phyloP scores from a whole-genome alignment of 2,329 filamentous ascomycete genomes.

The Neonectria punicea region DNA sequence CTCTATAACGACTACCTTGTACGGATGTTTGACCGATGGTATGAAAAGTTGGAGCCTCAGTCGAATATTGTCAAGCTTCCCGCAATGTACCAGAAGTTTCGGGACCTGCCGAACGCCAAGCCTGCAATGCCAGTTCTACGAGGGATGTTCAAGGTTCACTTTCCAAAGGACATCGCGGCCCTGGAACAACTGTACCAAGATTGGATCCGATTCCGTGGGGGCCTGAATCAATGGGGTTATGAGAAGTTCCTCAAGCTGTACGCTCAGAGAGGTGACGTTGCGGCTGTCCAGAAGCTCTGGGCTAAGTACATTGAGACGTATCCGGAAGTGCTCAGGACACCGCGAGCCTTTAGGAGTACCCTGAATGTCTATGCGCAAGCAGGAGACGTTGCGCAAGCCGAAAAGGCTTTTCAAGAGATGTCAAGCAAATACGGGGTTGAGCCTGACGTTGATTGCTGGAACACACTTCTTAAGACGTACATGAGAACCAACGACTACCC shows the following conservation, averaged over 20 bases:
- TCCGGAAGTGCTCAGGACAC: slow-evolving; percentile 46
- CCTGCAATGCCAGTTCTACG: slow-evolving; percentile 54
- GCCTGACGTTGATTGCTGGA: slow-evolving; percentile 75
- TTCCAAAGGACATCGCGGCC: slow-evolving; percentile 50
- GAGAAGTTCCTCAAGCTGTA: slow-evolving; percentile 62
- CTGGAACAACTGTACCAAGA: slow-evolving; percentile 61
- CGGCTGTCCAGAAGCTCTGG: slow-evolving; percentile 58
- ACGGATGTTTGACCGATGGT: slow-evolving; percentile 45
- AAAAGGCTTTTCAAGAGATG: slow-evolving; percentile 72
- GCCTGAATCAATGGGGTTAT: slow-evolving; percentile 57
- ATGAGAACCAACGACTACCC: slow-evolving; percentile 72
- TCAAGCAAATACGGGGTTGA: slow-evolving; percentile 61
- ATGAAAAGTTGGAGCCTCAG: slow-evolving; percentile 41
- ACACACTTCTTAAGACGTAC: slow-evolving; percentile 79
- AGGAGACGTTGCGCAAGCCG: slow-evolving; percentile 70
- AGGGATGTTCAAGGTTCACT: slow-evolving; percentile 57
- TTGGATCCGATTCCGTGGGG: slow-evolving; percentile 55
- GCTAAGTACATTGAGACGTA: slow-evolving; percentile 53
- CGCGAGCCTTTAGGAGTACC: slow-evolving; percentile 64
- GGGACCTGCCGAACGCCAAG: slow-evolving; percentile 51
- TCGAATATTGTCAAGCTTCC: slow-evolving; percentile 48
- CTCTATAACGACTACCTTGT: slow-evolving; percentile 59
- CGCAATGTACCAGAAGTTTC: slow-evolving; percentile 59
- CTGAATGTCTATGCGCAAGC: slow-evolving; percentile 77
- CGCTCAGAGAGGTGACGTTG: slow-evolving; percentile 59